Evolutionary conservation across 768 basidiomycete genomes (phyloP).

Genomic region (Russula brevipes): DNA sequence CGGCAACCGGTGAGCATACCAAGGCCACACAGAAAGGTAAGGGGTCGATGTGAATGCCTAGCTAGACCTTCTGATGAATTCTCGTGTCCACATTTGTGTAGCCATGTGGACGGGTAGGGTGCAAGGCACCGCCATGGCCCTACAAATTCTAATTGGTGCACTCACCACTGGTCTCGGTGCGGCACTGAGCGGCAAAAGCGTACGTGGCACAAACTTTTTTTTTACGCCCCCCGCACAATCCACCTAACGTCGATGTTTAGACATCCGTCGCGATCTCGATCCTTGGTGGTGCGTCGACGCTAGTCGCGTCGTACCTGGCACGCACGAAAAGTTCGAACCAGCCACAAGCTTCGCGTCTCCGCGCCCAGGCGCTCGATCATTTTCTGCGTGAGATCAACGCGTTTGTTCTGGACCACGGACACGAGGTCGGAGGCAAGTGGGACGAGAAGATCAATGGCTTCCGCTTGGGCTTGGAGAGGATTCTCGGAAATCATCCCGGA

Average conservation of each 20-base stretch:
- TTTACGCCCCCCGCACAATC: background rate
- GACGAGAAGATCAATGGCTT: constrained; percentile 33
- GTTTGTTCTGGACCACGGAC: constrained; percentile 52
- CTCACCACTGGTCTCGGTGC: constrained; percentile 30
- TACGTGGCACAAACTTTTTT: background rate
- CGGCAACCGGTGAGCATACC: background rate
- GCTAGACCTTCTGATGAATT: background rate
- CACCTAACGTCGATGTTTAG: constrained; percentile 23
- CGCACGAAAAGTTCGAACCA: constrained; percentile 64
- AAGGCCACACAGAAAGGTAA: constrained; percentile 2
- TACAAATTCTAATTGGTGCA: constrained; percentile 31
- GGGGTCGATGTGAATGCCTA: background rate
- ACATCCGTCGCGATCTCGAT: constrained; percentile 39
- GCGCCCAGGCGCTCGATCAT: constrained; percentile 57
- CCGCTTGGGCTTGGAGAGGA: constrained; percentile 42
- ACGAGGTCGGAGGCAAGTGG: constrained; percentile 35
- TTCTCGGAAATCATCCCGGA: constrained; percentile 38
- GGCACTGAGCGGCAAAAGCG: constrained; percentile 26
- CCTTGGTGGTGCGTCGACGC: constrained; percentile 57
- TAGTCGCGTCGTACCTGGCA: constrained; percentile 69
- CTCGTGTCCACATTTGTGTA: background rate
- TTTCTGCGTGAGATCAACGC: constrained; percentile 59
- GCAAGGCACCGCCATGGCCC: constrained; percentile 28
- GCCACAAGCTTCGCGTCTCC: constrained; percentile 55
- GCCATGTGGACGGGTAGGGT: constrained; percentile 20